These are phyloP conservation scores for Exophiala phaeomuriformis DNA, from an alignment of 2,329 filamentous ascomycete species.

Conservation along the genomic window DNA sequence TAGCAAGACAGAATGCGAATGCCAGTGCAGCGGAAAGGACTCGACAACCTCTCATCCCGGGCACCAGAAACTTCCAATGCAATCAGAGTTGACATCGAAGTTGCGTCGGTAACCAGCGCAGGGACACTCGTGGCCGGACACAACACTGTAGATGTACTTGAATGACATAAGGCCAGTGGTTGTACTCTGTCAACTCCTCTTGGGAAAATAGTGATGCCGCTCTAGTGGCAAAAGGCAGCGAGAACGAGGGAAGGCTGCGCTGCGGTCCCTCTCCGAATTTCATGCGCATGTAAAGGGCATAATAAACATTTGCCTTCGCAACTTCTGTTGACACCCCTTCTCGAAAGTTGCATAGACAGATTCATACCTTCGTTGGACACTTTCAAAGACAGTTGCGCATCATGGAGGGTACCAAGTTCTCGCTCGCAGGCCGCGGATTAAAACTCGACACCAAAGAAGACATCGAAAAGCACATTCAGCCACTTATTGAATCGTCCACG, in stretches of 20 bases:
- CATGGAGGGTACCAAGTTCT: conserved; percentile 53
- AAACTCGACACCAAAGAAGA: conserved; percentile 87
- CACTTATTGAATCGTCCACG: conserved; percentile 62
- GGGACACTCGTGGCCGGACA: no score
- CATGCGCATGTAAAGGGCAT: background rate
- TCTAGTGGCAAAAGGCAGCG: background rate
- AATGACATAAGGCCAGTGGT: no score
- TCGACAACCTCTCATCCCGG: conserved; percentile 6
- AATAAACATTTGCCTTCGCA: background rate
- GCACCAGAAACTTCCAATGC: background rate
- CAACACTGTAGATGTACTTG: background rate
- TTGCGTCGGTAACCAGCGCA: no score
- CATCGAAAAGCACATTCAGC: conserved; percentile 73
- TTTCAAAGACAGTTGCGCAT: background rate
- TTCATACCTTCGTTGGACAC: background rate
- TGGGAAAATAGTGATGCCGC: no score
- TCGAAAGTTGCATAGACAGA: no score
- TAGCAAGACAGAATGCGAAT: conserved; percentile 32
- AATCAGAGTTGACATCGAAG: no score
- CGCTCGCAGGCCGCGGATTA: conserved; percentile 81
- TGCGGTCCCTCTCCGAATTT: background rate
- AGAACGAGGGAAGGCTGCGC: background rate
- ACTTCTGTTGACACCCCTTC: no score
- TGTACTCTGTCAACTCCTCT: no score
- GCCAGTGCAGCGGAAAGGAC: background rate